These are phyloP conservation scores for Botrytis hyacinthi DNA, from an alignment of 2,329 filamentous ascomycete species.

Conservation along the genomic window DNA sequence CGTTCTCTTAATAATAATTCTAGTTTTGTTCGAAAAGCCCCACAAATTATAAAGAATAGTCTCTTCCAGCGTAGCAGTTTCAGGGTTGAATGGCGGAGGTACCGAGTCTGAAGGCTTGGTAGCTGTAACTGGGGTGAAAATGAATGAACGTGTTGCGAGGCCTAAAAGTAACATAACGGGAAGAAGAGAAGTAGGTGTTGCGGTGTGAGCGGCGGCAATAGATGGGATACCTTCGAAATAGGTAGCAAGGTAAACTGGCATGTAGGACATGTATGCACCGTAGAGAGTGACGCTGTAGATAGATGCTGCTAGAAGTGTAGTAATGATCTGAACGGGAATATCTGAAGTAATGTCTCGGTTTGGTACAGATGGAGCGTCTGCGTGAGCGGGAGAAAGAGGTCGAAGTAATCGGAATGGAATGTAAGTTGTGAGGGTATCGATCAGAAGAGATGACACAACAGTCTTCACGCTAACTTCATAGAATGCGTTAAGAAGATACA, in stretches of 20 bases:
- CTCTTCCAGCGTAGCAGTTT: slow-evolving; percentile 62
- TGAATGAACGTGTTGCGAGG: slow-evolving; percentile 68
- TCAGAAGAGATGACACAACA: slow-evolving; percentile 58
- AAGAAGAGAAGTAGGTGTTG: slow-evolving; percentile 59
- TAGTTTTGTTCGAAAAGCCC: slow-evolving; percentile 62
- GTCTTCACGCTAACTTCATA: slow-evolving; percentile 67
- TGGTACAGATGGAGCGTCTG: slow-evolving; percentile 50
- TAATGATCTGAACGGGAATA: slow-evolving; percentile 59
- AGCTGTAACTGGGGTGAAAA: slow-evolving; percentile 68
- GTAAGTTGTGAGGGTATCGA: slow-evolving; percentile 67
- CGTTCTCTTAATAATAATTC: slow-evolving; percentile 64
- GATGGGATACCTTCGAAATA: slow-evolving; percentile 73
- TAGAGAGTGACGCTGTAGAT: slow-evolving; percentile 76
- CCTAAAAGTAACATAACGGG: slow-evolving; percentile 60
- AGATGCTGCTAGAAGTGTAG: slow-evolving; percentile 64
- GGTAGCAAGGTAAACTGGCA: slow-evolving; percentile 69
- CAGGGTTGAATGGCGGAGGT: slow-evolving; percentile 59
- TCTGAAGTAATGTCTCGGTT: slow-evolving; percentile 67
- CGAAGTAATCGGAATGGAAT: slow-evolving; percentile 75
- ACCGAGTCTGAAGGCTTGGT: slow-evolving; percentile 49
- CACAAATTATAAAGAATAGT: slow-evolving; percentile 72
- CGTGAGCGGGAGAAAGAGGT: slow-evolving; percentile 62
- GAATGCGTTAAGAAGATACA: slow-evolving; percentile 74
- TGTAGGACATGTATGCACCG: slow-evolving; percentile 64
- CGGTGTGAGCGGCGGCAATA: slow-evolving; percentile 64